Conservation (phyloP, 2,329 filamentous ascomycete species). For the Talaromyces atroroseus region DNA sequence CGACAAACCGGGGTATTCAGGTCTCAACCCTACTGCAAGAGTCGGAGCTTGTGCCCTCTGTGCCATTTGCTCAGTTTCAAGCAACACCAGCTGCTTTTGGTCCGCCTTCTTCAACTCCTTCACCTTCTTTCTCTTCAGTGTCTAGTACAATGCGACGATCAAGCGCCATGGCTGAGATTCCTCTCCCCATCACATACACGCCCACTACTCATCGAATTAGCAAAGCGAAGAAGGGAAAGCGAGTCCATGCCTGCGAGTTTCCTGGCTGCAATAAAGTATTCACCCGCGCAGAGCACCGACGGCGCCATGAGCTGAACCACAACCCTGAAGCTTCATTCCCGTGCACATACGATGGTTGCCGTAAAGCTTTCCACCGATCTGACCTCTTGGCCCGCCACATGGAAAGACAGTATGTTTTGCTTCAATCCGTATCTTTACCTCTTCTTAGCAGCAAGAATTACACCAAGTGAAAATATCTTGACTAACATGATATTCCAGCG, state of each 20-base stretch:
- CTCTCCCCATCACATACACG: conserved; percentile 40
- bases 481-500: conserved; percentile 19
- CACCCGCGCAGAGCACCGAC: conserved; percentile 46
- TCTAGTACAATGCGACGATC: conserved; percentile 19
- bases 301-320: conserved; percentile 48
- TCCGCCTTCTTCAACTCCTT: conserved; percentile 4
- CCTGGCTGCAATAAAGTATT: conserved; percentile 47
- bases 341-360: conserved; percentile 40
- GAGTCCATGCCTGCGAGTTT: conserved; percentile 45
- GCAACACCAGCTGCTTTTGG: background rate
- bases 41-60: background rate
- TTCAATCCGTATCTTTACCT: background rate
- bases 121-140: conserved; percentile 1
- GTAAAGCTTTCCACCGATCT: conserved; percentile 44
- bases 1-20: background rate
- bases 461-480: background rate
- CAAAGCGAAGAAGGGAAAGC: conserved; percentile 50
- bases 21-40: background rate
- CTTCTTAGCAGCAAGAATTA: too few species aligned
- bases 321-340: conserved; percentile 43
- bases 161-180: conserved; percentile 25
- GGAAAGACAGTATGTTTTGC: conserved; percentile 43
- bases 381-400: conserved; percentile 46
- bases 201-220: conserved; percentile 47
- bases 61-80: background rate